Conservation (phyloP, 1,139 yeast genomes). For the Lodderomyces theae region DNA sequence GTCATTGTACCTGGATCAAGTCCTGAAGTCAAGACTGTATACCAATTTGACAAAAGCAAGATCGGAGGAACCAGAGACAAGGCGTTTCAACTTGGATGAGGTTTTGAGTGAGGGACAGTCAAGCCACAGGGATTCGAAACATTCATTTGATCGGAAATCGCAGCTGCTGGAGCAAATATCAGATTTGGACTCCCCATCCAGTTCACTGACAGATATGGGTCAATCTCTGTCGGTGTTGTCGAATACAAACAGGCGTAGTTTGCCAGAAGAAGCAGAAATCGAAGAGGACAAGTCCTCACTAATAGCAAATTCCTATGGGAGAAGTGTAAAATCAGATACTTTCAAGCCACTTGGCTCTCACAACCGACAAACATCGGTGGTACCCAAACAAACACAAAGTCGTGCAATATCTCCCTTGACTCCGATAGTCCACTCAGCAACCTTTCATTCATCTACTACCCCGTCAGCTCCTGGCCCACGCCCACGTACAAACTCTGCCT, state of each 20-base stretch:
- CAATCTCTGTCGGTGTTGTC: neutral
- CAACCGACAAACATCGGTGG: neutral
- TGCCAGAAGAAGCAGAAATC: slow-evolving; percentile 3
- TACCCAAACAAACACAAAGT: slow-evolving; percentile 1
- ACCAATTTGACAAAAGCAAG: neutral
- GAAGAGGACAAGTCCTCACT: slow-evolving; percentile 8
- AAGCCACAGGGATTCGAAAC: neutral
- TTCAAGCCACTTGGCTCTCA: slow-evolving; percentile 5
- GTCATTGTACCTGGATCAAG: slow-evolving; percentile 2
- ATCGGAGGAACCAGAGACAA: neutral
- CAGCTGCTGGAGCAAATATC: neutral
- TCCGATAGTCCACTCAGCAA: neutral
- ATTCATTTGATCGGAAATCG: neutral
- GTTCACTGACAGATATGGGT: neutral
- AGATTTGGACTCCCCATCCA: neutral
- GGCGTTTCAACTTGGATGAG: slow-evolving; percentile 1
- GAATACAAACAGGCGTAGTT: neutral
- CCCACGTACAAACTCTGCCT: slow-evolving; percentile 11
- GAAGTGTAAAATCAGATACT: slow-evolving; percentile 6
- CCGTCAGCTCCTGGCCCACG: slow-evolving; percentile 4
- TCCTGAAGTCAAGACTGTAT: neutral
- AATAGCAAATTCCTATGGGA: slow-evolving; percentile 11
- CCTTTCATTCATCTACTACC: slow-evolving; percentile 2
- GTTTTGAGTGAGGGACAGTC: neutral
- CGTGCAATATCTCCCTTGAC: slow-evolving; percentile 4